Evolutionary conservation across 192 early-diverging fungal genomes (phyloP).

Genomic region (Umbelopsis vinacea): DNA sequence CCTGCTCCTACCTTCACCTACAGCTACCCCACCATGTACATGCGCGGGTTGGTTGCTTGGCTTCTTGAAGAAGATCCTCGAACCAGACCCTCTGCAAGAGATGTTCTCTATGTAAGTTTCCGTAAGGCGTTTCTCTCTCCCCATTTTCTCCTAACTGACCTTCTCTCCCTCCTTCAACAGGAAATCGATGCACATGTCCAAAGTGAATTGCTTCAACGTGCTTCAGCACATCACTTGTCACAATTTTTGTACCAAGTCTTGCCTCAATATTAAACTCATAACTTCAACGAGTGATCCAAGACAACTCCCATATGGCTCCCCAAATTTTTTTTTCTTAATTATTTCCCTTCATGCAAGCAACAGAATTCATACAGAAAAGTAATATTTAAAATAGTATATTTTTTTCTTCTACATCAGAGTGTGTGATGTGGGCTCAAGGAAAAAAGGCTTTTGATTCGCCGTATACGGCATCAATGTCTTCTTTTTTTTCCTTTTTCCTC

Average conservation of each 20-base stretch:
- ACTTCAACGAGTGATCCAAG: neutral
- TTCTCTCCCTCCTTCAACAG: neutral
- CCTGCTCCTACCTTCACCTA: constrained; percentile 45
- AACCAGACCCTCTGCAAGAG: constrained; percentile 39
- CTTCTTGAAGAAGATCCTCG: constrained; percentile 38
- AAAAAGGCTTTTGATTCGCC: constrained; percentile 1
- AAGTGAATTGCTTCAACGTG: constrained; percentile 33
- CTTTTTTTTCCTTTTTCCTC: neutral
- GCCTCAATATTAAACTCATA: constrained; percentile 32
- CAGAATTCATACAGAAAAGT: constrained; percentile 7
- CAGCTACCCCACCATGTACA: constrained; percentile 47
- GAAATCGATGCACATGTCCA: constrained; percentile 46
- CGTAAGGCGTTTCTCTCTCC: neutral
- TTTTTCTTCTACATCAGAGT: neutral
- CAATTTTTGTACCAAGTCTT: constrained; percentile 37
- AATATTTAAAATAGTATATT: constrained; percentile 10
- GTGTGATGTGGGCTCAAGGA: neutral
- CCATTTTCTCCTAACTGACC: neutral
- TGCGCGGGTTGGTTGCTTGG: constrained; percentile 48
- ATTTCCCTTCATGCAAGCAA: neutral
- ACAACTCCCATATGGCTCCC: constrained; percentile 2
- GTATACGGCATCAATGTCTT: constrained; percentile 22
- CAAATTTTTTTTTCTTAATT: constrained; percentile 11
- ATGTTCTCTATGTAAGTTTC: constrained; percentile 38
- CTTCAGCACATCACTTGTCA: constrained; percentile 32